Evolutionary conservation across 2,329 filamentous ascomycete genomes (phyloP).

Genomic region (Escovopsis weberi): DNA sequence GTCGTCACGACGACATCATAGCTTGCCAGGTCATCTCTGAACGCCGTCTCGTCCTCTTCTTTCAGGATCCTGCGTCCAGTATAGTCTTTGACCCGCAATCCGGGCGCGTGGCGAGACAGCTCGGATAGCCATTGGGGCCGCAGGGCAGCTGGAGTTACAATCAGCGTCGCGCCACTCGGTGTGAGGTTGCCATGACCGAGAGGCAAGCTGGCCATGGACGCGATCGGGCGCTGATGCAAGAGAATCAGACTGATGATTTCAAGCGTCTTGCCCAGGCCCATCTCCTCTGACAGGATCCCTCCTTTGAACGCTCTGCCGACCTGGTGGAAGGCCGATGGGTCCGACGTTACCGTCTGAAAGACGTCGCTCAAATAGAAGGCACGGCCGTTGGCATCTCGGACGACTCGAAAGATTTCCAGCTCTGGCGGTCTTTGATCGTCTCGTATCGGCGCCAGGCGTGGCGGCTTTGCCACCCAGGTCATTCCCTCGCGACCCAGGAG

Average conservation of each 20-base stretch:
- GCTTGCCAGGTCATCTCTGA: conserved; percentile 29
- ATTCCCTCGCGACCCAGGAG: conserved; percentile 52
- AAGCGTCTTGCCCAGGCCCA: conserved; percentile 71
- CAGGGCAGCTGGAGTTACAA: conserved; percentile 44
- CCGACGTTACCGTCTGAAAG: conserved; percentile 41
- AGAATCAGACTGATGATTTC: conserved; percentile 60
- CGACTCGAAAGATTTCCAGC: conserved; percentile 16
- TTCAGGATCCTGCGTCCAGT: conserved; percentile 29
- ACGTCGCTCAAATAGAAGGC: conserved; percentile 46
- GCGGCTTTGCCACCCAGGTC: conserved; percentile 22
- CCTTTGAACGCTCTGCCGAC: conserved; percentile 31
- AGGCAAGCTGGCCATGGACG: conserved; percentile 7
- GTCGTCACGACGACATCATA: conserved; percentile 51
- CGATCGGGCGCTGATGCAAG: conserved; percentile 30
- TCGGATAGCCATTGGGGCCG: conserved; percentile 48
- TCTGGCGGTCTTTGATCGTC: conserved; percentile 2
- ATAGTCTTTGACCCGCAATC: conserved; percentile 41
- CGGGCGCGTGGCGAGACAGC: conserved; percentile 42
- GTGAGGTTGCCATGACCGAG: conserved; percentile 28
- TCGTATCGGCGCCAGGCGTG: conserved; percentile 9
- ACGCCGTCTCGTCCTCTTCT: conserved; percentile 21
- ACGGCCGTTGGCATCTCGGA: conserved; percentile 19
- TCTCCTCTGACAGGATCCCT: conserved; percentile 65
- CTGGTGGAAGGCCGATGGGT: conserved; percentile 29
- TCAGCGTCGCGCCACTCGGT: conserved; percentile 42